Evolutionary conservation across 1,139 yeast genomes (phyloP), one percentile per base, ranked within the genome.

Genomic region (Kodamaea fungicola): DNA sequence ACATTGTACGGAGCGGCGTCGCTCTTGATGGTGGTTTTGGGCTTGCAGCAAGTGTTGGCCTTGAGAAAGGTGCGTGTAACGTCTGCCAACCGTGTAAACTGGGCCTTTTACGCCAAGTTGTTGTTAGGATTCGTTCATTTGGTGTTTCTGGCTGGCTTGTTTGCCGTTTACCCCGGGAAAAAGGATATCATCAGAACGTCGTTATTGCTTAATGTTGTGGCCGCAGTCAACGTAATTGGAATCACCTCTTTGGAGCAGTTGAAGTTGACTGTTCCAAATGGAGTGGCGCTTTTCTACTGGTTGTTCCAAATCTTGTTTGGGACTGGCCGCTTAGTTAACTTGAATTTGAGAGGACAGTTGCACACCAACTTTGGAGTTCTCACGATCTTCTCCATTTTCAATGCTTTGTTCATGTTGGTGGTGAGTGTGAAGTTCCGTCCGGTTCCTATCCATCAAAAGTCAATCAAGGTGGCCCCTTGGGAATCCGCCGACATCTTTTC

Each of bases 401-500:
- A 75, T 44, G 64, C 85, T 1, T 40, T 74, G 1, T 46, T 80
- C 30, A 56, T 84, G 2, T 63, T 87, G 25, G 27, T 69, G 4
- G 47, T 82, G 24, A 95, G 86, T 53, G 62, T 75, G 45, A 52
- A 70, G 21, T 53, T 65, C 27, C 61, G 82, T 67, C 47, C 74
- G 58, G 44, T 70, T 62, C 56, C 78, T 57, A 30, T 32, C 21
- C 25, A 23, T 23, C 16, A 28, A 7, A 22, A n/a, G 8, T 9
- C 23, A 4, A 33, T 30, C 6, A 29, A 67, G 37, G 38, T 41
- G 2, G 58, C 73, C 45, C 95, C 97, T 3, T 80, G 76, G 45
- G 97, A 90, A 51, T 64, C 64, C 27, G 95, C 99, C 8, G 85
- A 90, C 54, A 65, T 89, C 19, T 89, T 90, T 52, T 80, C 95